Percentiles rank a stretch among this genome's conserved stretches.
Conservation (phyloP, 139 green algal genomes). For the Chlorella sp. region DNA sequence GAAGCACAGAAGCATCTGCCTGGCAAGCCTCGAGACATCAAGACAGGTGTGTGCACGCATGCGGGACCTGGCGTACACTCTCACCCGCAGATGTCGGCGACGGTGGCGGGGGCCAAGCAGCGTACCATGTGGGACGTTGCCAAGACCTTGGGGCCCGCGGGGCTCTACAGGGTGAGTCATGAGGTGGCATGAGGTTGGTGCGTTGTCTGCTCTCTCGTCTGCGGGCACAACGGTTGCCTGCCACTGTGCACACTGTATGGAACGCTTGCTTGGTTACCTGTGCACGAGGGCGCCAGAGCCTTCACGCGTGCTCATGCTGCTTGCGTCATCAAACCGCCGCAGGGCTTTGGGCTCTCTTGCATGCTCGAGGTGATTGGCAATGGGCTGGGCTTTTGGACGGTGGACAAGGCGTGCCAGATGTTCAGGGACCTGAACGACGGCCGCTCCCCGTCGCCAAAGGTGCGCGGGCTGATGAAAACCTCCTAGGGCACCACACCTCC, state of each 20-base stretch:
- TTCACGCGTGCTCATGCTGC: too few species aligned
- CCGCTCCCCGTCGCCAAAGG: background rate
- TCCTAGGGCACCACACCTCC: too few species aligned
- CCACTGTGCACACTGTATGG: too few species aligned
- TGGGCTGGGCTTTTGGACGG: conserved; percentile 3
- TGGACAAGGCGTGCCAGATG: conserved; percentile 2
- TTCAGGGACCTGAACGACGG: background rate
- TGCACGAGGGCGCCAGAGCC: too few species aligned
- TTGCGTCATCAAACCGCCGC: too few species aligned
- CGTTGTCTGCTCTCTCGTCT: background rate
- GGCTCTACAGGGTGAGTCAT: conserved; percentile 3
- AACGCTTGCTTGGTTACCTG: too few species aligned
- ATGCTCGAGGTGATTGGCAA: conserved; percentile 1
- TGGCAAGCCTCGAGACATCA: too few species aligned
- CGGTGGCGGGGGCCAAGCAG: background rate
- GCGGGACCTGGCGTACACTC: too few species aligned
- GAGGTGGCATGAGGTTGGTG: background rate
- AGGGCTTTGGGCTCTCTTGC: background rate
- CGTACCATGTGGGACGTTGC: background rate
- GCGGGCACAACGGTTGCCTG: too few species aligned
- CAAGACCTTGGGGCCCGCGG: background rate
- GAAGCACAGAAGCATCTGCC: too few species aligned
- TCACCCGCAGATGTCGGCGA: background rate
- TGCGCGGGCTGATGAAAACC: background rate
- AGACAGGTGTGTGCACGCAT: too few species aligned